A percentile compares a stretch with the other conserved stretches of the same genome.
Evolutionary conservation across 805 yeast species (phyloP).

Genomic region (Wickerhamiella siamensis): DNA sequence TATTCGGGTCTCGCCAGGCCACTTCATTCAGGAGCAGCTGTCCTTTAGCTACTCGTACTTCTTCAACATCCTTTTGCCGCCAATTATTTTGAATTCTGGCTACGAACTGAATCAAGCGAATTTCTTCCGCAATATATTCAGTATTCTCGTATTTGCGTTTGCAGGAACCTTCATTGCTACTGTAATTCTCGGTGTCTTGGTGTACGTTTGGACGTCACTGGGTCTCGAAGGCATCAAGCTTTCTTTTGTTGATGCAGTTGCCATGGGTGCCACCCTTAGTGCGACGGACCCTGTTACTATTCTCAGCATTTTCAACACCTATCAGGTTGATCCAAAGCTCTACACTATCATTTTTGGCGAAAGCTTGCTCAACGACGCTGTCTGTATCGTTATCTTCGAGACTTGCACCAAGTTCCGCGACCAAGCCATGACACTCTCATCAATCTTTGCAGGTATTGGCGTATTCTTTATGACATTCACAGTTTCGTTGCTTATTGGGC

Average conservation of each 20-base stretch:
- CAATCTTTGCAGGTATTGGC: slow-evolving; percentile 75
- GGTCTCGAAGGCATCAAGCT: slow-evolving; percentile 80
- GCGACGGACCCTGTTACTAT: slow-evolving; percentile 99
- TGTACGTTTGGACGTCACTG: slow-evolving; percentile 79
- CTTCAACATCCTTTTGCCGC: slow-evolving; percentile 87
- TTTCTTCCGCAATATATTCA: slow-evolving; percentile 81
- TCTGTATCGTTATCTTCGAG: slow-evolving; percentile 97
- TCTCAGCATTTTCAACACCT: slow-evolving; percentile 88
- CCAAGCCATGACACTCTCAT: slow-evolving; percentile 48
- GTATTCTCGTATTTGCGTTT: slow-evolving; percentile 85
- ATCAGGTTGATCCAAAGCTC: slow-evolving; percentile 93
- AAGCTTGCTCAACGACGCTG: slow-evolving; percentile 88
- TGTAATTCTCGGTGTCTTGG: slow-evolving; percentile 72
- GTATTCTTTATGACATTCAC: slow-evolving; percentile 87
- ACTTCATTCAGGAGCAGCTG: slow-evolving; percentile 91
- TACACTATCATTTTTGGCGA: slow-evolving; percentile 97
- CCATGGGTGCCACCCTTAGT: slow-evolving; percentile 93
- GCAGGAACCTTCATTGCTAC: slow-evolving; percentile 94
- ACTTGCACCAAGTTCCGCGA: slow-evolving; percentile 96
- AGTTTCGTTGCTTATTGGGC: slow-evolving; percentile 79
- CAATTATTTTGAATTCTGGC: slow-evolving; percentile 90
- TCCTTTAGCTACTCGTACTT: slow-evolving; percentile 89
- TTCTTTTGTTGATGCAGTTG: slow-evolving; percentile 92
- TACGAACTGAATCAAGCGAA: slow-evolving; percentile 93
- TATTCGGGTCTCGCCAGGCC: slow-evolving; percentile 87